Conservation (phyloP, 495 filamentous ascomycete species). For the Barbatosphaeria neglecta region DNA sequence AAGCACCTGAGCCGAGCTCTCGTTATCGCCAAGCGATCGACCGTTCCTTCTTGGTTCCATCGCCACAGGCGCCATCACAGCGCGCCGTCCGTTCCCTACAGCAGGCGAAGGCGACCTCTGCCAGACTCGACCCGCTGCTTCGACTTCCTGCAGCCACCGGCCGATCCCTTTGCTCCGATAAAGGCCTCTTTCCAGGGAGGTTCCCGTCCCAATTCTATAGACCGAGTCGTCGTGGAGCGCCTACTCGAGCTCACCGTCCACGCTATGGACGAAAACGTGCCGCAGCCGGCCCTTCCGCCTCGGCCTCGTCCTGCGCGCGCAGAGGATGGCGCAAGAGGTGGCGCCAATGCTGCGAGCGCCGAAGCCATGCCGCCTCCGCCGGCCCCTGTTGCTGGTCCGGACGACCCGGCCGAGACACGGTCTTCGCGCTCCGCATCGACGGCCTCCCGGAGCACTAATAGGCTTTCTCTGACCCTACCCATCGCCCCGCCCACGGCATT, state of each 20-base stretch:
- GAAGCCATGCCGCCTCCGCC: slow-evolving; percentile 12
- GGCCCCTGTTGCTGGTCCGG: slow-evolving; percentile 1
- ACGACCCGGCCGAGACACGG: slow-evolving; percentile 26
- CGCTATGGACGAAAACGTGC: slow-evolving; percentile 14
- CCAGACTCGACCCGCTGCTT: slow-evolving; percentile 6
- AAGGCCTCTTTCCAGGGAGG: slow-evolving; percentile 2
- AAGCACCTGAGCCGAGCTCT: slow-evolving; percentile 19
- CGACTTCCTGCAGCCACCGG: slow-evolving; percentile 10
- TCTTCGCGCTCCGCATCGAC: slow-evolving; percentile 43
- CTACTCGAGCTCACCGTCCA: slow-evolving; percentile 13
- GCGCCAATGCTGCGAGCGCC: neutral
- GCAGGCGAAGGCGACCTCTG: slow-evolving; percentile 12
- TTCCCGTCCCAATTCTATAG: neutral
- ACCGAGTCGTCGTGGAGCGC: slow-evolving; percentile 11
- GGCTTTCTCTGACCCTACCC: slow-evolving; percentile 72
- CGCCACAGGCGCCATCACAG: slow-evolving; percentile 11
- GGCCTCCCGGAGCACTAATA: slow-evolving; percentile 54
- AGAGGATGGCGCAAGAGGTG: neutral
- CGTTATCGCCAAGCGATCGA: slow-evolving; percentile 23
- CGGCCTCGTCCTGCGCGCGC: neutral
- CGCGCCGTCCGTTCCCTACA: slow-evolving; percentile 11
- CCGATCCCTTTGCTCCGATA: slow-evolving; percentile 6
- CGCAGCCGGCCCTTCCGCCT: slow-evolving; percentile 8
- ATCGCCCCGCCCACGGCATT: slow-evolving; percentile 36
- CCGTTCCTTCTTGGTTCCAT: slow-evolving; percentile 5